Evolutionary conservation across 495 filamentous ascomycete genomes (phyloP).

Genomic region (Penicillium diatomitis): DNA sequence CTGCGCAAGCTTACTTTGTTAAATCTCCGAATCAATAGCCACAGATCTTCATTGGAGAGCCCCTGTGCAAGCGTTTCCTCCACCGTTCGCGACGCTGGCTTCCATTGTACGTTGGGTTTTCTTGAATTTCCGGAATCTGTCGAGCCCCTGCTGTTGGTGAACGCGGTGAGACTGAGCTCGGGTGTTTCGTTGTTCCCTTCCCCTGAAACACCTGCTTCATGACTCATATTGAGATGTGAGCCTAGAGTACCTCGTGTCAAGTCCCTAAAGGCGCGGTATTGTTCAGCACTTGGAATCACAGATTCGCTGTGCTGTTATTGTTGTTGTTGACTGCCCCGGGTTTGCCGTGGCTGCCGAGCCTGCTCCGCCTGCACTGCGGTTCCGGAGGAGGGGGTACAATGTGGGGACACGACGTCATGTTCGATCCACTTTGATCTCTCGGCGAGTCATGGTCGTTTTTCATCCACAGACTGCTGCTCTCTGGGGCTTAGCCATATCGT

Average conservation of each 20-base stretch:
- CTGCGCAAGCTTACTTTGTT: constrained; percentile 54
- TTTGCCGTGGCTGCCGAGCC: no score
- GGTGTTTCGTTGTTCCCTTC: constrained; percentile 11
- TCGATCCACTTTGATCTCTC: neutral
- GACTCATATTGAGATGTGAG: constrained; percentile 7
- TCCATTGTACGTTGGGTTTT: constrained; percentile 12
- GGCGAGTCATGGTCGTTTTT: no score
- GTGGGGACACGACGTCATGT: constrained; percentile 1
- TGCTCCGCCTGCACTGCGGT: no score
- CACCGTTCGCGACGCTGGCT: constrained; percentile 9
- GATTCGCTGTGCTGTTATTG: no score
- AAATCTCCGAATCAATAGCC: constrained; percentile 71
- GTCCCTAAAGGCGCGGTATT: no score
- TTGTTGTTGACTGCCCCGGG: no score
- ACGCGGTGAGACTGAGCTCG: constrained; percentile 1
- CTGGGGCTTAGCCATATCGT: no score
- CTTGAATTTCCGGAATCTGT: constrained; percentile 2
- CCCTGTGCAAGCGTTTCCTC: constrained; percentile 31
- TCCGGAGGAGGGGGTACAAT: neutral
- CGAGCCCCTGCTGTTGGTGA: constrained; percentile 2
- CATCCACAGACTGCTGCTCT: no score
- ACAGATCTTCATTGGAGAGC: constrained; percentile 75
- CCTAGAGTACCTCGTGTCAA: no score
- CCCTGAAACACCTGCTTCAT: constrained; percentile 8
- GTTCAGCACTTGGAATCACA: no score